phyloP scores from a whole-genome alignment of 805 yeast species.

The Torulaspora indica region DNA sequence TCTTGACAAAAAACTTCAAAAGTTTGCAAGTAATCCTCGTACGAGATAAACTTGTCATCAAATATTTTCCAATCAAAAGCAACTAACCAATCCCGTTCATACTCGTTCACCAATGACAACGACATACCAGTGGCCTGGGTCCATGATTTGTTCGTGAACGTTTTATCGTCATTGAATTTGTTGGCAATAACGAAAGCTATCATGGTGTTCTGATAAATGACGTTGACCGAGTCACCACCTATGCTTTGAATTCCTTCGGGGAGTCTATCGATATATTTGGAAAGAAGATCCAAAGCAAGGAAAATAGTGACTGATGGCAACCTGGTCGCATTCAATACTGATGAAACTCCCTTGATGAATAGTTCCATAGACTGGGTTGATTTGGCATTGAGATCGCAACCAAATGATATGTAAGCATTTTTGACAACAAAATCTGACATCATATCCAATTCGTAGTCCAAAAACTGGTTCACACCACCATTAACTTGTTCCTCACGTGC shows the following conservation, averaged over 20 bases:
- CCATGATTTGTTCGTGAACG: conserved; percentile 94
- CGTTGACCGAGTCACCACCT: conserved; percentile 35
- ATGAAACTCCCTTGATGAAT: conserved; percentile 55
- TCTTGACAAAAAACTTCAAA: conserved; percentile 25
- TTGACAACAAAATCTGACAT: conserved; percentile 81
- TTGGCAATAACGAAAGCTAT: conserved; percentile 78
- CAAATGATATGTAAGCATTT: conserved; percentile 64
- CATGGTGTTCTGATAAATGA: conserved; percentile 53
- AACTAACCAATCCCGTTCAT: conserved; percentile 68
- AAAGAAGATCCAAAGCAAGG: conserved; percentile 72
- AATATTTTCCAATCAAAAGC: conserved; percentile 57
- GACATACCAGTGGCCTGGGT: conserved; percentile 86
- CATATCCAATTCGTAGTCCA: conserved; percentile 71
- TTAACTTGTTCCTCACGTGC: conserved; percentile 23
- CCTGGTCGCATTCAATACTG: conserved; percentile 81
- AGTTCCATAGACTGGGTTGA: conserved; percentile 27
- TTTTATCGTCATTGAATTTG: conserved; percentile 93
- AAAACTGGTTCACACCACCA: conserved; percentile 74
- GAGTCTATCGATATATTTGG: conserved; percentile 49
- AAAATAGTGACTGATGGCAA: conserved; percentile 78
- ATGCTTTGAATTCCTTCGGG: conserved; percentile 33
- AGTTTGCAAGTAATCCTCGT: conserved; percentile 25
- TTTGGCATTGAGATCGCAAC: conserved; percentile 36
- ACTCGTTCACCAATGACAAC: conserved; percentile 51
- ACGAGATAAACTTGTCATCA: conserved; percentile 32